phyloP scores from a whole-genome alignment of 345 rosid species.

The Euphorbia lathyris region DNA sequence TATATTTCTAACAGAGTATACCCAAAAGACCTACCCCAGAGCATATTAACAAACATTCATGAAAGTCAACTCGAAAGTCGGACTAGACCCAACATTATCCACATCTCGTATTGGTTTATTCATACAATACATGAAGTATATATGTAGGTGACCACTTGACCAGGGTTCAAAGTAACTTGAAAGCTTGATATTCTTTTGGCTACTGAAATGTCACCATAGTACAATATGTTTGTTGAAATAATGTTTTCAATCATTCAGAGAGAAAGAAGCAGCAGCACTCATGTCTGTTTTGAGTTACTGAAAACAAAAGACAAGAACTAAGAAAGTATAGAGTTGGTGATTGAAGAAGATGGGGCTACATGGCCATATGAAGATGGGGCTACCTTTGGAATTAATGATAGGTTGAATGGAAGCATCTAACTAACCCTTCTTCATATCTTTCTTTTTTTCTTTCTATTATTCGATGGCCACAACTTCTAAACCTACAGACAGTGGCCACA shows the following conservation, averaged over 20 bases:
- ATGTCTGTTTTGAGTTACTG: background rate
- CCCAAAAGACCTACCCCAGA: no score
- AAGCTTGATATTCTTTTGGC: slow-evolving; percentile 2
- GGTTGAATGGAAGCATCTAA: slow-evolving; percentile 15
- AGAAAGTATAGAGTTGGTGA: no score
- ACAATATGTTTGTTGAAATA: background rate
- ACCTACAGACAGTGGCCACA: background rate
- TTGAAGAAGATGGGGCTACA: no score
- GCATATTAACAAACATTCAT: no score
- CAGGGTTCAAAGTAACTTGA: background rate
- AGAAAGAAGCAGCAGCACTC: background rate
- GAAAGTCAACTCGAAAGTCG: no score
- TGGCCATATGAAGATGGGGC: slow-evolving; percentile 12
- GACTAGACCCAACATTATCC: no score
- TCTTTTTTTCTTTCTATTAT: background rate
- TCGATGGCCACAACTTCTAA: background rate
- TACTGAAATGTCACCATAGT: slow-evolving; percentile 4
- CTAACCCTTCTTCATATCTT: slow-evolving; percentile 1
- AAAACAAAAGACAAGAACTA: background rate
- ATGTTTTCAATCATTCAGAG: no score
- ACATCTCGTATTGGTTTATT: no score
- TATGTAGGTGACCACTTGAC: no score
- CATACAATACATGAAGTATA: no score
- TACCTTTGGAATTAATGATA: slow-evolving; percentile 10
- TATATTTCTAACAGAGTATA: no score